A percentile compares a stretch with the other conserved stretches of the same genome.
Conservation (phyloP, 768 basidiomycete genomes). For the Russula griseocarnosa region DNA sequence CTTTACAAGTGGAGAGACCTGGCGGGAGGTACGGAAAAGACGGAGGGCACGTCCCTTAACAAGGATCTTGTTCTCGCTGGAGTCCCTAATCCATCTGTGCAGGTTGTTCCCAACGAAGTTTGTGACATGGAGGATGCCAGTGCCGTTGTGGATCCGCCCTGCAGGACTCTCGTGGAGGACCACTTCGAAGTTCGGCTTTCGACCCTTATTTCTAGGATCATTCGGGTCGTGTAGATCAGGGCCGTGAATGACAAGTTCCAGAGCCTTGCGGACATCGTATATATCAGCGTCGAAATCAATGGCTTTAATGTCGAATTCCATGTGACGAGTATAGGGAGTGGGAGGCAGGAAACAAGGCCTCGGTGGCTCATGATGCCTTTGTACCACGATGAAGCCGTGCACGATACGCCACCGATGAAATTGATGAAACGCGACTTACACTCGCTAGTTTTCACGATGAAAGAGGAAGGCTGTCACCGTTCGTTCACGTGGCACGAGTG, state of each 20-base stretch:
- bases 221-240: conserved; percentile 43
- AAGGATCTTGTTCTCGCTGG: conserved; percentile 31
- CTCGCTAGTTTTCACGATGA: no score
- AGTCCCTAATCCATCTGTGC: conserved; percentile 39
- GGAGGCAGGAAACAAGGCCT: no score
- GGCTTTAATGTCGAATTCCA: conserved; percentile 41
- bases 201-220: conserved; percentile 34
- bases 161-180: conserved; percentile 44
- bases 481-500: no score
- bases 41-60: conserved; percentile 31
- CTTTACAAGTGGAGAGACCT: conserved; percentile 7
- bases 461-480: no score
- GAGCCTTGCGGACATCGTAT: conserved; percentile 53
- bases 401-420: no score
- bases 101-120: conserved; percentile 44
- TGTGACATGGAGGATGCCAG: conserved; percentile 37
- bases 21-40: conserved; percentile 25
- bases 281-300: conserved; percentile 42
- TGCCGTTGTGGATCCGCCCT: conserved; percentile 56
- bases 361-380: no score
- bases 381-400: no score
- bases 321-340: conserved; percentile 17
- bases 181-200: conserved; percentile 59
- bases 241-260: conserved; percentile 57
- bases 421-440: no score